Percentiles rank a stretch among this genome's conserved stretches.
These are phyloP conservation scores for Xylaria bambusicola DNA, from an alignment of 495 filamentous ascomycete genomes.

Conservation along the genomic window DNA sequence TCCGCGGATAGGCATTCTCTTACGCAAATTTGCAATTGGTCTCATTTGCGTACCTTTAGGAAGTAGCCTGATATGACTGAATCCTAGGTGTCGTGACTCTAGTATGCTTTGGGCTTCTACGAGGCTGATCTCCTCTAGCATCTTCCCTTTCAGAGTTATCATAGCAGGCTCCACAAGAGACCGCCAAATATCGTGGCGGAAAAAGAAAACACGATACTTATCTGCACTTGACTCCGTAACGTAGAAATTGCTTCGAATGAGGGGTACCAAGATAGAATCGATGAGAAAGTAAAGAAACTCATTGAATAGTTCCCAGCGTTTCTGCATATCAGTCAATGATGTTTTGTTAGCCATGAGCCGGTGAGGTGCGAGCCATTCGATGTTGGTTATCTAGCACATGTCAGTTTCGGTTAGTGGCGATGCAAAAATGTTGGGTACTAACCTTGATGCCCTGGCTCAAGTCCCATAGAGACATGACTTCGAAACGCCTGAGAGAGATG, in stretches of 20 bases:
- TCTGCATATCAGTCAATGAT: slow-evolving; percentile 69
- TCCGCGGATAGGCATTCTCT: slow-evolving; percentile 56
- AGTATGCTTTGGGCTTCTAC: slow-evolving; percentile 61
- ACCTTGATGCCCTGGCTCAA: slow-evolving; percentile 78
- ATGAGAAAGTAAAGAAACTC: slow-evolving; percentile 93
- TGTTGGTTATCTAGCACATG: slow-evolving; percentile 55
- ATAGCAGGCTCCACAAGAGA: slow-evolving; percentile 73
- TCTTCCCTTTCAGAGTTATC: slow-evolving; percentile 64
- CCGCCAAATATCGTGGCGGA: slow-evolving; percentile 91
- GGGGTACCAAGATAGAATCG: slow-evolving; percentile 85
- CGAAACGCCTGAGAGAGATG: slow-evolving; percentile 74
- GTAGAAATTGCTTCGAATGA: slow-evolving; percentile 86
- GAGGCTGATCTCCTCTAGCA: slow-evolving; percentile 77
- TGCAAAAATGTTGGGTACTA: slow-evolving; percentile 14
- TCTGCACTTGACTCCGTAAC: slow-evolving; percentile 88
- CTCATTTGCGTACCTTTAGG: slow-evolving; percentile 70
- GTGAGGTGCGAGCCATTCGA: slow-evolving; percentile 73
- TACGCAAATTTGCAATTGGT: slow-evolving; percentile 83
- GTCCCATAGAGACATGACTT: slow-evolving; percentile 78
- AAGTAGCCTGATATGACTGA: slow-evolving; percentile 76
- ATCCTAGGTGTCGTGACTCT: slow-evolving; percentile 64
- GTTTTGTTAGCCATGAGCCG: slow-evolving; percentile 51
- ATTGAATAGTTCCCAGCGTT: slow-evolving; percentile 75
- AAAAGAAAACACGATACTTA: slow-evolving; percentile 84
- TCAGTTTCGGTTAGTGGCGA: slow-evolving; percentile 3